Base-by-base conservation (phyloP, 306 rosid species). In the Cyclanthera cordifolia region DNA sequence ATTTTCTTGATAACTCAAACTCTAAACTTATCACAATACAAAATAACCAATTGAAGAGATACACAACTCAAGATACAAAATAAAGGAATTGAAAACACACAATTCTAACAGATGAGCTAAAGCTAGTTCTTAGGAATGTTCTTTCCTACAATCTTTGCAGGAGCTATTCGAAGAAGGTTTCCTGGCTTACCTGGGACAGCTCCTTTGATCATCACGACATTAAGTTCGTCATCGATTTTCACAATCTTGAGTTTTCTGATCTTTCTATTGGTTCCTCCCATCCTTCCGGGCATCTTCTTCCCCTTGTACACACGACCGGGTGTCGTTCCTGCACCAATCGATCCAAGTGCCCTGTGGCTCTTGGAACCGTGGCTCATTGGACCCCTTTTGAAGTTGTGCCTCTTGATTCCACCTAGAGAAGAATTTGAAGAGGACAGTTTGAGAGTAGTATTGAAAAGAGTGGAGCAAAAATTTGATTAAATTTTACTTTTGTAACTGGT, bases 221-320 rank as follows among this genome's bases (percentile, higher is more conserved):
- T 93, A 27, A 93, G 91, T 20, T 93, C 97, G 21, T 82, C 83
- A 75, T 90, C 97, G 17, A 93, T 81, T 75, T 93, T 93, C 10
- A 93, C 95, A 77, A 93, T 88, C 84, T 81, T 90, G n/a, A 90
- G 96, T 85, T 90, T 93, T 73, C 96, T 80, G 20, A 85, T 90
- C 88, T 93, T 93, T 3, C 72, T 85, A 65, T 86, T 93, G 45
- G 88, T 86, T 75, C 99, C 99, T 73, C 96, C 99, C 99, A 93
- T 93, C 78, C 96, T 80, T 6, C 99, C 96, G 34, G 99, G 96
- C 99, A 93, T 93, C 87, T 93, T 93, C 85, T 93, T 93, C 49
- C 99, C 99, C 66, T 79, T 79, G 78, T 87, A 90, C 1, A 93
- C 99, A 6, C 88, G 82, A 0, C 99, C 99, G 0, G 95, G 99